These are phyloP conservation scores for Fraxinus greggii DNA, from an alignment of 305 asterid species.

Conservation along the genomic window DNA sequence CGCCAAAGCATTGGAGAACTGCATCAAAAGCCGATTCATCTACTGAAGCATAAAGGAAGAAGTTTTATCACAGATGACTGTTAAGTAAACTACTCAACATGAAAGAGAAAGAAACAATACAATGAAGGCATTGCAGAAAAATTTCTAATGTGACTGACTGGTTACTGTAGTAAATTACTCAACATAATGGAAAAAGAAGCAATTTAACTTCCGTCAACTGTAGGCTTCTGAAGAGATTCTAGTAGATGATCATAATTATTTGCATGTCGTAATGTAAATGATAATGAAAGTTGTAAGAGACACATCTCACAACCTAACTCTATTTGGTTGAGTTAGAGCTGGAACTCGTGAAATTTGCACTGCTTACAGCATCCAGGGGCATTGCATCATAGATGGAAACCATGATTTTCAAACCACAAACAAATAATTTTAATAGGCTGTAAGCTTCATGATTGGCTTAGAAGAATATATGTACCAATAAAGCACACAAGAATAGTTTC, in stretches of 20 bases:
- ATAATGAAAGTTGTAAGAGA: neutral
- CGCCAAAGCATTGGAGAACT: neutral
- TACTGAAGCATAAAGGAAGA: neutral
- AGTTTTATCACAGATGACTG: neutral
- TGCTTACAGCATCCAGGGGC: neutral
- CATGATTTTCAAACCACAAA: neutral
- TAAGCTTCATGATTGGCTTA: neutral
- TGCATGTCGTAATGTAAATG: neutral
- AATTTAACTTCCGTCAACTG: neutral
- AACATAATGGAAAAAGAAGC: neutral
- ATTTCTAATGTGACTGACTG: neutral
- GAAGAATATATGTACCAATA: neutral
- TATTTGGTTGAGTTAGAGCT: neutral
- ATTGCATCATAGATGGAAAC: neutral
- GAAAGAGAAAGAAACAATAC: neutral
- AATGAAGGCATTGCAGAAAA: neutral
- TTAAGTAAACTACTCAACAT: neutral
- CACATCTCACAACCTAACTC: neutral
- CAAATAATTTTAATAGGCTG: neutral
- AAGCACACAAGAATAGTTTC: neutral
- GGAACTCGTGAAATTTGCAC: neutral
- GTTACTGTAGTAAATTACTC: neutral
- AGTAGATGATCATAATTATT: neutral
- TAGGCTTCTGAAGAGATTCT: neutral
- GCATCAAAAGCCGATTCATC: neutral